Conservation (phyloP, 805 yeast species). For the Yarrowia osloensis region DNA sequence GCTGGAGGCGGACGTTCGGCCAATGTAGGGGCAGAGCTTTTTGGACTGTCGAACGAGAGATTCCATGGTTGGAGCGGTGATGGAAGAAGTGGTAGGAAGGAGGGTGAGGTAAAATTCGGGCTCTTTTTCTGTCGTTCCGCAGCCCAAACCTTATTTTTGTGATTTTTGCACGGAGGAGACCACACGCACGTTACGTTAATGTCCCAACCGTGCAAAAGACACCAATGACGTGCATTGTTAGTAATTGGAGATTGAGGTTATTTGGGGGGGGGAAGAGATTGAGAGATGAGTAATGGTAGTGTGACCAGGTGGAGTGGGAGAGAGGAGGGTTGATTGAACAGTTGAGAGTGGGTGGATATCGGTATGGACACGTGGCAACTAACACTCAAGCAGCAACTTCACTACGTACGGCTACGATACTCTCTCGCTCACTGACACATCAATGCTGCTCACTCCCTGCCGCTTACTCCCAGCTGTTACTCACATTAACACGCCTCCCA, state of each 20-base stretch:
- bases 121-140: background rate
- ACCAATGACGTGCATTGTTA: background rate
- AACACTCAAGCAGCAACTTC: too few relatives aligned
- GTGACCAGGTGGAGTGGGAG: background rate
- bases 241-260: background rate
- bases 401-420: background rate
- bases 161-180: background rate
- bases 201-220: background rate
- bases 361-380: too few relatives aligned
- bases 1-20: constrained; percentile 56
- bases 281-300: too few relatives aligned
- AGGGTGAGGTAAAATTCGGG: constrained; percentile 10
- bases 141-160: background rate
- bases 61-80: constrained; percentile 58
- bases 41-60: constrained; percentile 72
- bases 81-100: background rate
- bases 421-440: too few relatives aligned
- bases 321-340: too few relatives aligned
- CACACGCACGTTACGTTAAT: too few relatives aligned
- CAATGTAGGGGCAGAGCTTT: constrained; percentile 82
- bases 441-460: background rate
- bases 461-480: background rate
- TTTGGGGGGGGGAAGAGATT: too few relatives aligned
- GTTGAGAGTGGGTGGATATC: too few relatives aligned
- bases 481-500: background rate